Percentiles rank a stretch among this genome's conserved stretches.
phyloP scores from a whole-genome alignment of 108 stramenopile species.

The Cyclostephanos invisitatus region DNA sequence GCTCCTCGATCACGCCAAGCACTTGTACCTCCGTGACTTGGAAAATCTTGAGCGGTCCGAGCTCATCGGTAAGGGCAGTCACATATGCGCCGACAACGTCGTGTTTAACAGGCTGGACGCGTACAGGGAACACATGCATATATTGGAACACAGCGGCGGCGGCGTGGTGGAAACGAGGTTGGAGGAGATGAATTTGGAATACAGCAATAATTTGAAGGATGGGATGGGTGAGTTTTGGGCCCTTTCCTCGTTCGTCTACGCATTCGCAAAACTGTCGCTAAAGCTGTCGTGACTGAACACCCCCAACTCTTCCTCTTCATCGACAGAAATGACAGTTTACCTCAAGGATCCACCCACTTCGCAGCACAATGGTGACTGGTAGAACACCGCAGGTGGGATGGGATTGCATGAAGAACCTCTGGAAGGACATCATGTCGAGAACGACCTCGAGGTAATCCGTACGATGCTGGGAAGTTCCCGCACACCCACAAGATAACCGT shows the following conservation, averaged over 20 bases:
- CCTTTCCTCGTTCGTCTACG: neutral
- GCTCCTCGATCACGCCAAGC: slow-evolving; percentile 89
- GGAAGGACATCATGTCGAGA: neutral
- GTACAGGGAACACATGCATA: slow-evolving; percentile 68
- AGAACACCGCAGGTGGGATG: neutral
- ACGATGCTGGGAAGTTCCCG: too few species aligned
- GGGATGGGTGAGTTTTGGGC: slow-evolving; percentile 44
- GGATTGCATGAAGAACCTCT: neutral
- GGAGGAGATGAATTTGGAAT: slow-evolving; percentile 72
- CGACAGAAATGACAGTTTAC: slow-evolving; percentile 38
- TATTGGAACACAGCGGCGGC: slow-evolving; percentile 16
- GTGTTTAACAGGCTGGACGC: slow-evolving; percentile 68
- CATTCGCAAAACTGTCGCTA: too few species aligned
- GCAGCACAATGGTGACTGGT: neutral
- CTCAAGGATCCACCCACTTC: slow-evolving; percentile 23
- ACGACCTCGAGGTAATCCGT: too few species aligned
- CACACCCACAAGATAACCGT: too few species aligned
- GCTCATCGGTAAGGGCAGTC: slow-evolving; percentile 47
- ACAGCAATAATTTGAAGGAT: slow-evolving; percentile 53
- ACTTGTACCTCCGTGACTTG: slow-evolving; percentile 74
- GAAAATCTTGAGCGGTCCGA: slow-evolving; percentile 49
- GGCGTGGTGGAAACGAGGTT: slow-evolving; percentile 67
- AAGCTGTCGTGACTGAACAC: neutral
- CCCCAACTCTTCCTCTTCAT: neutral
- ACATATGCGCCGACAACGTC: slow-evolving; percentile 90